Percentiles rank a stretch among this genome's conserved stretches.
These are phyloP conservation scores for Salix dunnii DNA, from an alignment of 345 rosid genomes.

Conservation along the genomic window DNA sequence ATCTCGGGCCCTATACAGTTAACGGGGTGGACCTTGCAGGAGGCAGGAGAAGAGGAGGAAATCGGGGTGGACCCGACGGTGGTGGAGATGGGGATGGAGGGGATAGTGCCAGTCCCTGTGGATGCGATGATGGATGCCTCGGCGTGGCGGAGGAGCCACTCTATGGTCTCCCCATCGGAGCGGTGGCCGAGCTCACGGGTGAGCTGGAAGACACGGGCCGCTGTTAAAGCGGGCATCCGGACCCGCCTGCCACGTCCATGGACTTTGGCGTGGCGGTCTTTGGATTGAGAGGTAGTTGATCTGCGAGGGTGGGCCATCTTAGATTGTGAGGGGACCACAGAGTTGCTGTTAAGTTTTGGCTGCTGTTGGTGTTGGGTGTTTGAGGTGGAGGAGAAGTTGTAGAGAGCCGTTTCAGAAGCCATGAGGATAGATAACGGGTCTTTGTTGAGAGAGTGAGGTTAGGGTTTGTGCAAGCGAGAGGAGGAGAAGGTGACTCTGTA, in stretches of 20 bases:
- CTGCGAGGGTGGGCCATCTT: slow-evolving; percentile 22
- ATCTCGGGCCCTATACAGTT: slow-evolving; percentile 9
- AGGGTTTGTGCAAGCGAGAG: slow-evolving; percentile 14
- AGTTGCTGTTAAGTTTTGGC: slow-evolving; percentile 17
- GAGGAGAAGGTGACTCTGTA: background rate
- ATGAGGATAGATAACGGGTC: background rate
- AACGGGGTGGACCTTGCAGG: slow-evolving; percentile 28
- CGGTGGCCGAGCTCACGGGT: slow-evolving; percentile 73
- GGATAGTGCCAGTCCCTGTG: slow-evolving; percentile 52
- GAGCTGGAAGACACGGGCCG: slow-evolving; percentile 70
- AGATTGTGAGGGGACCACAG: slow-evolving; percentile 1
- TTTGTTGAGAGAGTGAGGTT: background rate
- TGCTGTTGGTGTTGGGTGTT: background rate
- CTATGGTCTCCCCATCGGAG: slow-evolving; percentile 63
- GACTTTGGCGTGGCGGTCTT: slow-evolving; percentile 72
- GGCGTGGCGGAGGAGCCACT: slow-evolving; percentile 63
- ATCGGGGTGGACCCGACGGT: slow-evolving; percentile 27
- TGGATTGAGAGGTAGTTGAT: slow-evolving; percentile 16
- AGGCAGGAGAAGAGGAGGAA: slow-evolving; percentile 28
- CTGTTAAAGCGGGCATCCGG: slow-evolving; percentile 65
- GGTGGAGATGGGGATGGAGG: slow-evolving; percentile 36
- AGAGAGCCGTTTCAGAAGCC: slow-evolving; percentile 11
- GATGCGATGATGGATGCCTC: slow-evolving; percentile 59
- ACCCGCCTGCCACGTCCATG: slow-evolving; percentile 72
- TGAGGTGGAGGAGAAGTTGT: slow-evolving; percentile 1